Percentiles rank a stretch among this genome's conserved stretches.
Evolutionary conservation across 176 grass and related monocot genomes (phyloP).

Genomic region (Aechmea fasciata): DNA sequence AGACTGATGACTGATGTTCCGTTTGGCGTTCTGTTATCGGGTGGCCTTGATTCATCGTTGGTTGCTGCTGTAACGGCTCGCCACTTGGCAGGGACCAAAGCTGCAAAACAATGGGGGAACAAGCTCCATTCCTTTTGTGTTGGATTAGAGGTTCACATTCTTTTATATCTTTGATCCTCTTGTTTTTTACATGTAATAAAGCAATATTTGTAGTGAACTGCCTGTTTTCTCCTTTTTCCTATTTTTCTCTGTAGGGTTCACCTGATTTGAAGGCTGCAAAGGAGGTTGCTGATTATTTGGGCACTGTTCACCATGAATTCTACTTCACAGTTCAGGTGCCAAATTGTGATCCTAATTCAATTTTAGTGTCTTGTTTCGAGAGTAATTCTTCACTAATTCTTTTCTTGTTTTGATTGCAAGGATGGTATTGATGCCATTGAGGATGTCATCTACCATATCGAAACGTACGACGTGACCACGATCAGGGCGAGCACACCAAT

Average conservation of each 20-base stretch:
- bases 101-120: slow-evolving; percentile 64
- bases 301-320: slow-evolving; percentile 89
- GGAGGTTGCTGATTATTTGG: slow-evolving; percentile 77
- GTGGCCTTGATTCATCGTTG: slow-evolving; percentile 85
- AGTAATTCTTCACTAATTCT: neutral
- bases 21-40: slow-evolving; percentile 84
- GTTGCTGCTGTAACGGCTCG: slow-evolving; percentile 80
- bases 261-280: slow-evolving; percentile 78
- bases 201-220: neutral
- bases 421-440: slow-evolving; percentile 98
- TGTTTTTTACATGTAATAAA: neutral
- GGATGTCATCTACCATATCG: slow-evolving; percentile 90
- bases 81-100: slow-evolving; percentile 80
- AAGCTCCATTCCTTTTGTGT: slow-evolving; percentile 96
- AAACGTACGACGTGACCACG: slow-evolving; percentile 90
- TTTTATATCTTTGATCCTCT: neutral
- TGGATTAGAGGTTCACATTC: slow-evolving; percentile 56
- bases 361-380: neutral
- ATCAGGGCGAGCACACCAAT: slow-evolving; percentile 95
- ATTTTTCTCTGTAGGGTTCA: slow-evolving; percentile 43
- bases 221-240: neutral
- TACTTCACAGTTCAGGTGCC: slow-evolving; percentile 87
- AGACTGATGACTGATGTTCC: slow-evolving; percentile 96
- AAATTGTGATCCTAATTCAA: neutral
- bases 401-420: slow-evolving; percentile 20